These are phyloP conservation scores for Leishmania arabica DNA, from an alignment of 208 protist genomes.

Conservation along the genomic window DNA sequence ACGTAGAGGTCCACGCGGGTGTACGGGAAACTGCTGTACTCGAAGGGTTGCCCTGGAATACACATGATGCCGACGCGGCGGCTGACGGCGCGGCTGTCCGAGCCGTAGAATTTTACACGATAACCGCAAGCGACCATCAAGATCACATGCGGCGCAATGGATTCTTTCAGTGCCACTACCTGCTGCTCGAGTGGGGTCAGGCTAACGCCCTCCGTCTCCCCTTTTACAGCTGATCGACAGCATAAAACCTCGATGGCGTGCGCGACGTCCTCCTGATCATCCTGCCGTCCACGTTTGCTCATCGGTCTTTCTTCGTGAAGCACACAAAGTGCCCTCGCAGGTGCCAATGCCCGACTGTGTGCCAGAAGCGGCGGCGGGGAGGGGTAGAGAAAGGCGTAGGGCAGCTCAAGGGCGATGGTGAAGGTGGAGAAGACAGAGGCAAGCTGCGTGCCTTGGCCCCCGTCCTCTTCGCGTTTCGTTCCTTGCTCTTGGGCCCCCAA, in stretches of 20 bases:
- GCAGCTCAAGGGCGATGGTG: not conserved
- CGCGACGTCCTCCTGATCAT: constrained; percentile 42
- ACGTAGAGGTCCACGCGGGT: constrained; percentile 79
- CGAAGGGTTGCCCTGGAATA: constrained; percentile 77
- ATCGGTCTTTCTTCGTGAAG: constrained; percentile 26
- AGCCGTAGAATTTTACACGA: constrained; percentile 82
- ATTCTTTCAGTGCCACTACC: constrained; percentile 66
- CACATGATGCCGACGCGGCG: constrained; percentile 87
- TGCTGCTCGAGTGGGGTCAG: constrained; percentile 87
- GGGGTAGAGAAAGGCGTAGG: not conserved
- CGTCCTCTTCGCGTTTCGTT: not conserved
- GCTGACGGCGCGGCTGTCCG: constrained; percentile 83
- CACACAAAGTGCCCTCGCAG: not conserved
- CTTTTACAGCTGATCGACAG: constrained; percentile 27
- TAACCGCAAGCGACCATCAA: constrained; percentile 91
- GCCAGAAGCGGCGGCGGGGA: not conserved
- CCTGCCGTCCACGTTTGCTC: constrained; percentile 62
- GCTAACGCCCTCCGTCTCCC: constrained; percentile 36
- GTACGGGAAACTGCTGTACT: constrained; percentile 87
- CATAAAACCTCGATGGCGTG: constrained; percentile 72
- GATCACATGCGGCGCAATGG: constrained; percentile 57
- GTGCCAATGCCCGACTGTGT: not conserved
- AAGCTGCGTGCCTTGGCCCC: not conserved
- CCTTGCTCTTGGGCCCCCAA: not conserved
- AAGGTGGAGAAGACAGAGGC: not conserved